Evolutionary conservation across 2,329 filamentous ascomycete genomes (phyloP).

Genomic region (Penicillium palitans): DNA sequence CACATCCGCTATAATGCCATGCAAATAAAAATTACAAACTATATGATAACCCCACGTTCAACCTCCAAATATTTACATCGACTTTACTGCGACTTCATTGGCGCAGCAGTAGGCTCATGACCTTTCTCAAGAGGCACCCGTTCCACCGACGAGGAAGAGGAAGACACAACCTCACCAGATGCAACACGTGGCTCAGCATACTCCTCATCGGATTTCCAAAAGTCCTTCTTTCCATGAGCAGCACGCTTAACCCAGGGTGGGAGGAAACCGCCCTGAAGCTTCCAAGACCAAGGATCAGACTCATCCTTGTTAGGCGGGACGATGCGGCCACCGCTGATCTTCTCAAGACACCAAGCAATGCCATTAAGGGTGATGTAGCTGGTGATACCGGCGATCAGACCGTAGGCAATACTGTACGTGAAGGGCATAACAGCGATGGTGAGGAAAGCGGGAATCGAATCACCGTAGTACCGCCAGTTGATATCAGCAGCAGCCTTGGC

Average conservation of each 20-base stretch:
- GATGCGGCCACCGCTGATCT: constrained; percentile 66
- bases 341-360: constrained; percentile 67
- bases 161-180: constrained; percentile 15
- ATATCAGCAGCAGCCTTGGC: constrained; percentile 74
- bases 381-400: constrained; percentile 76
- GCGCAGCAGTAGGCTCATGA: background rate
- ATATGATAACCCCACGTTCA: background rate
- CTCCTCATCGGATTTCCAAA: constrained; percentile 57
- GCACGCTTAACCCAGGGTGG: constrained; percentile 72
- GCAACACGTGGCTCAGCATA: constrained; percentile 12
- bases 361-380: constrained; percentile 76
- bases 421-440: constrained; percentile 86
- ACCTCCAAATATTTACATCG: background rate
- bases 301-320: constrained; percentile 72
- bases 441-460: constrained; percentile 80
- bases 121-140: constrained; percentile 20
- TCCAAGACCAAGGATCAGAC: constrained; percentile 79
- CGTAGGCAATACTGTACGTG: constrained; percentile 84
- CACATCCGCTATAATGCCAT: constrained; percentile 2
- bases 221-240: constrained; percentile 67
- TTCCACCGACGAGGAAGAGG: constrained; percentile 19
- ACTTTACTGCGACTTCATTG: constrained; percentile 3
- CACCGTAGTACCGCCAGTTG: constrained; percentile 85
- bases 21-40: background rate
- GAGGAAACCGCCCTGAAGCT: constrained; percentile 70